These are phyloP conservation scores for Ophiocordyceps sinensis DNA, from an alignment of 2,329 filamentous ascomycete genomes.

Conservation along the genomic window DNA sequence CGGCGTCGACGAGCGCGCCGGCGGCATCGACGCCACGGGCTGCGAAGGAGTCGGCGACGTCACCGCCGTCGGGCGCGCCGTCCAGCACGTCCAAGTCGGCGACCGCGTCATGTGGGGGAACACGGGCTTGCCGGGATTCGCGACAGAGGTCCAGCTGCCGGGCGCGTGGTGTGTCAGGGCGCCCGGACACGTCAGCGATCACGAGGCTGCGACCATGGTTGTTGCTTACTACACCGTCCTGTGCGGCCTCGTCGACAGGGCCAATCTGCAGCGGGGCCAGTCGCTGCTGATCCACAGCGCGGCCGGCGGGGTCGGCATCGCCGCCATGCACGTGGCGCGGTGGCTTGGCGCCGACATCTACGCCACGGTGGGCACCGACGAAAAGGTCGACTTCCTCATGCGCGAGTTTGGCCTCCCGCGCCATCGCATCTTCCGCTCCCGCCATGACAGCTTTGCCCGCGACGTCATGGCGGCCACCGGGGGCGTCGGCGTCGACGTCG, in stretches of 20 bases:
- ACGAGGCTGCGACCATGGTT: slow-evolving; percentile 19
- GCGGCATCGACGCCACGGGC: no score
- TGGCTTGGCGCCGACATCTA: slow-evolving; percentile 11
- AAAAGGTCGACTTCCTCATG: slow-evolving; percentile 14
- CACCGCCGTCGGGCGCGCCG: no score
- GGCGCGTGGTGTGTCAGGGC: no score
- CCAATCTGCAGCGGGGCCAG: slow-evolving; percentile 3
- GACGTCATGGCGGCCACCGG: slow-evolving; percentile 10
- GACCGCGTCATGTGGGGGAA: no score
- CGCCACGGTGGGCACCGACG: slow-evolving; percentile 13
- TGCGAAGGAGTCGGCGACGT: no score
- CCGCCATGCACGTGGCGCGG: slow-evolving; percentile 12
- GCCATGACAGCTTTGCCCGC: slow-evolving; percentile 12
- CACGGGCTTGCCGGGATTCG: no score
- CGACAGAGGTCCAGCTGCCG: no score
- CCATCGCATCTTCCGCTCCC: slow-evolving; percentile 14
- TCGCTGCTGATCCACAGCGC: slow-evolving; percentile 17
- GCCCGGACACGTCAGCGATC: no score
- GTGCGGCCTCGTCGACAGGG: slow-evolving; percentile 3
- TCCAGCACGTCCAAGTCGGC: no score
- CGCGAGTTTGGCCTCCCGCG: slow-evolving; percentile 7
- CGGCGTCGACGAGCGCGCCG: no score
- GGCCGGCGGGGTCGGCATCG: slow-evolving; percentile 15
- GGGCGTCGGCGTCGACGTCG: slow-evolving; percentile 15
- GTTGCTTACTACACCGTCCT: slow-evolving; percentile 17